Conservation (phyloP, 805 yeast genomes). For the Yamadazyma nakazawae region DNA sequence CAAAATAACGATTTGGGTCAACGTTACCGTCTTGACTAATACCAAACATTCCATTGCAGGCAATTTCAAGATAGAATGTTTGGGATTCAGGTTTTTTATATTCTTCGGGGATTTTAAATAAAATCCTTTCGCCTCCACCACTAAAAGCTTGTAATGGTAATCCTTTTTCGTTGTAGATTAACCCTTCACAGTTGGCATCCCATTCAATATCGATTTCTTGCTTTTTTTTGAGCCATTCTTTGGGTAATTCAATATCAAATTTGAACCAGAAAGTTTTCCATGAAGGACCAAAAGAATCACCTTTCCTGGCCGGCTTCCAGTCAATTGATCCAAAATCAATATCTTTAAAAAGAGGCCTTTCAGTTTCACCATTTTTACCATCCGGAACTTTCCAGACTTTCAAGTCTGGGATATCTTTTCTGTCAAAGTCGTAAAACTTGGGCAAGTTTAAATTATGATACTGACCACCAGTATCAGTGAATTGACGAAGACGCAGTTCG, state of each 20-base stretch:
- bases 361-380: conserved; percentile 39
- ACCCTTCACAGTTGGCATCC: conserved; percentile 85
- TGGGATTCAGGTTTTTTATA: conserved; percentile 50
- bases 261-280: conserved; percentile 98
- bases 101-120: conserved; percentile 66
- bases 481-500: conserved; percentile 70
- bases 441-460: conserved; percentile 73
- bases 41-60: conserved; percentile 95
- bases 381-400: conserved; percentile 74
- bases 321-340: conserved; percentile 46
- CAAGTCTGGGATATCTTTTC: conserved; percentile 50
- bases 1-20: conserved; percentile 68
- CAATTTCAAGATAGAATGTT: conserved; percentile 77
- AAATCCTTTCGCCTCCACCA: conserved; percentile 77
- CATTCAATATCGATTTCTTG: conserved; percentile 68
- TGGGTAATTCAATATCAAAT: conserved; percentile 61
- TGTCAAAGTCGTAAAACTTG: conserved; percentile 64
- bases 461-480: conserved; percentile 70
- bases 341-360: conserved; percentile 61
- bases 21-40: conserved; percentile 57
- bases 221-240: conserved; percentile 45
- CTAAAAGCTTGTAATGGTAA: conserved; percentile 79
- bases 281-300: conserved; percentile 85
- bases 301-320: conserved; percentile 59
- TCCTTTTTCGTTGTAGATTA: conserved; percentile 67